Conservation (phyloP, 106 monocot species). For the Acorus calamus region DNA sequence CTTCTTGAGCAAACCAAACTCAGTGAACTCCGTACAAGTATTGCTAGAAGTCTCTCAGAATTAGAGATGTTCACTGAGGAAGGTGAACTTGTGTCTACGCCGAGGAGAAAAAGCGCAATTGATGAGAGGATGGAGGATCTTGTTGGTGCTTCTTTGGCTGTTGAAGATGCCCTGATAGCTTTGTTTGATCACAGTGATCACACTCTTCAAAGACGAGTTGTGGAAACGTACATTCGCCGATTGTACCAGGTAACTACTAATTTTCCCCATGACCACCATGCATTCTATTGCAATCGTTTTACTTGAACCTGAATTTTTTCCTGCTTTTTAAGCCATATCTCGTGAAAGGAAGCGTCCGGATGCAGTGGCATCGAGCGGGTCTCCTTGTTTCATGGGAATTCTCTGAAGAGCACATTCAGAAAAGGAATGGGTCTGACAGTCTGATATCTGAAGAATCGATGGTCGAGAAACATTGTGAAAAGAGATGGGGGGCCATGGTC, state of each 20-base stretch:
- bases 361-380: slow-evolving; percentile 94
- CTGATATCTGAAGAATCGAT: slow-evolving; percentile 12
- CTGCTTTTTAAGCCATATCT: slow-evolving; percentile 64
- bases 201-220: slow-evolving; percentile 89
- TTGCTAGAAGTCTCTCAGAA: slow-evolving; percentile 88
- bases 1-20: slow-evolving; percentile 97
- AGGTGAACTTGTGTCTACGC: slow-evolving; percentile 77
- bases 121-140: slow-evolving; percentile 99
- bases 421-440: slow-evolving; percentile 32
- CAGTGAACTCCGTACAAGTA: slow-evolving; percentile 84
- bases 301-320: not conserved
- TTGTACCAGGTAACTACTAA: slow-evolving; percentile 62
- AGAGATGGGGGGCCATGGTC: slow-evolving; percentile 87
- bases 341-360: slow-evolving; percentile 78
- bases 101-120: slow-evolving; percentile 84
- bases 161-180: slow-evolving; percentile 95
- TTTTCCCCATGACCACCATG: not conserved
- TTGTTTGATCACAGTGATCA: slow-evolving; percentile 93
- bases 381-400: slow-evolving; percentile 92
- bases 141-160: slow-evolving; percentile 76
- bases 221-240: slow-evolving; percentile 90
- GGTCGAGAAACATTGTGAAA: slow-evolving; percentile 61
- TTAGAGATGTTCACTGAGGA: slow-evolving; percentile 99
- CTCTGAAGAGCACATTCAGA: slow-evolving; percentile 91
- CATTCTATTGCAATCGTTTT: not conserved